Evolutionary conservation across 495 filamentous ascomycete species (phyloP), one percentile per base, ranked within the genome.

Genomic region (Copromyces sp.): DNA sequence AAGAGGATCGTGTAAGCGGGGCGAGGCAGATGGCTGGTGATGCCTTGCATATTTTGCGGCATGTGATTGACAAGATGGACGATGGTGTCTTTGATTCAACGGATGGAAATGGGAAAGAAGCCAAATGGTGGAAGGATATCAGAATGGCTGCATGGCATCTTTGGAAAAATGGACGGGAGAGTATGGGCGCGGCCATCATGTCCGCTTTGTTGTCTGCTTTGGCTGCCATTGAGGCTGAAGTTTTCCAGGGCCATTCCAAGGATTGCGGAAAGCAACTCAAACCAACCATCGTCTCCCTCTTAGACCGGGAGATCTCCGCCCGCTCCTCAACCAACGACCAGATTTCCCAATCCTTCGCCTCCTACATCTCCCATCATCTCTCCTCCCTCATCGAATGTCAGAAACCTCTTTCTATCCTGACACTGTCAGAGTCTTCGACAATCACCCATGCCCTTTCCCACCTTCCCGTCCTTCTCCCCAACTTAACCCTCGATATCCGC

Each of bases 61-160:
- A 87, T 14, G 77, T 87, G 1, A 75, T 85, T 20, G 38, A 68
- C 9, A 75, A 68, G 4, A 74, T 81, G 5, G 71, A 76, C 7
- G 45, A 68, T 12, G 53, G 29, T 16, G 24, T 35, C 32, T 65
- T 65, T 14, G 29, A 35, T 65, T 29, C 6, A 32, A 16, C 11
- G 6, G 8, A 35, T 32, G 53, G 3, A 65, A 29, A 65, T 65
- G 53, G 53, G 3, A 37, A 9, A 37, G 69, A 74, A 32, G 38
- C 47, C 2, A 70, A 72, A 14, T 89, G 87, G 85, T 91, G 90
- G 89, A 75, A 75, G 3, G 82, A 81, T 7, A 74, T 90, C 16
- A 83, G 88, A 32, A 84, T 86, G 81, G 84, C 82, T 37, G 88
- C 85, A 3, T 92, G 89, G 89, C 89, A 91, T 77, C 74, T 92